phyloP scores from a whole-genome alignment of 257 asterid species.

The Voacanga thouarsii region DNA sequence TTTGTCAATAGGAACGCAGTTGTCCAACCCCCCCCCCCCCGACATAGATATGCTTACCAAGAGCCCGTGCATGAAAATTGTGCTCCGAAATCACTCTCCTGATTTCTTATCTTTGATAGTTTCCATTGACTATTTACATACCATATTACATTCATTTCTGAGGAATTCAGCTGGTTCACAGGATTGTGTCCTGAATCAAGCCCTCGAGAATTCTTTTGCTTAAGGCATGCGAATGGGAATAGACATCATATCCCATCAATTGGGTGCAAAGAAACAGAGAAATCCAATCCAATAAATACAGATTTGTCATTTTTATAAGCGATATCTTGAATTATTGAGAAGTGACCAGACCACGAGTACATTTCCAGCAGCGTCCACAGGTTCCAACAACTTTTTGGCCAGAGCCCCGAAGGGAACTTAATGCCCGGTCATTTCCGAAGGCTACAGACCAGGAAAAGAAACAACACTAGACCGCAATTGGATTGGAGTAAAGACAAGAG shows the following conservation, averaged over 20 bases:
- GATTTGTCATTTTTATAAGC: neutral
- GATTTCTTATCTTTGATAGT: too few species aligned
- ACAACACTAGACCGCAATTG: constrained; percentile 3
- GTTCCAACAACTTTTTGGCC: constrained; percentile 5
- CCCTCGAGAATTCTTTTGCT: neutral
- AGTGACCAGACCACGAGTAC: constrained; percentile 1
- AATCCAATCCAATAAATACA: neutral
- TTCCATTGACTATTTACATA: too few species aligned
- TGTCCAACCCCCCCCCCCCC: too few species aligned
- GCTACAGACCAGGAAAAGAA: neutral
- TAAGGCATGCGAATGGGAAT: neutral
- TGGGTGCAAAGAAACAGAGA: neutral
- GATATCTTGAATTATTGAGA: constrained; percentile 6
- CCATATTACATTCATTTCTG: too few species aligned
- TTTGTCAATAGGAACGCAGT: too few species aligned
- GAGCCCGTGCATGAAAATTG: too few species aligned
- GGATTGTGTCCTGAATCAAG: neutral
- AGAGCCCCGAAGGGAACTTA: neutral
- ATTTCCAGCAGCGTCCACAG: constrained; percentile 7
- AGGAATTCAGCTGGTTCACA: too few species aligned
- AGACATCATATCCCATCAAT: neutral
- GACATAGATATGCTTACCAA: too few species aligned
- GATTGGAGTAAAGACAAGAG: constrained; percentile 19
- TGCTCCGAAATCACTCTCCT: too few species aligned
- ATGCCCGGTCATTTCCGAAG: constrained; percentile 1